A percentile compares a stretch with the other conserved stretches of the same genome.
Conservation (phyloP, 768 basidiomycete genomes). For the Lanmaoa rubissima region DNA sequence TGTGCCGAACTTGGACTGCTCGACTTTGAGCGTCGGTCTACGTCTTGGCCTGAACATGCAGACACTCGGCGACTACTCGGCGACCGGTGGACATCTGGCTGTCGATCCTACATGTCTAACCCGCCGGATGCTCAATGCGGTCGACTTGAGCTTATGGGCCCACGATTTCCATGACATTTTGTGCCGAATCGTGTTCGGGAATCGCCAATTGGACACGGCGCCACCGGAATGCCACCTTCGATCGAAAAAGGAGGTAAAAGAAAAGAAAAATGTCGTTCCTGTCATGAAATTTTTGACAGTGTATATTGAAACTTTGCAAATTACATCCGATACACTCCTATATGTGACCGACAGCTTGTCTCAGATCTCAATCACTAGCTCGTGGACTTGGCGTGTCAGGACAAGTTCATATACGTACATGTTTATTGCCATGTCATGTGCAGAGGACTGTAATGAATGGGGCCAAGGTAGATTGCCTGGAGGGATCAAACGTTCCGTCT, state of each 20-base stretch:
- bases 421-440: too few species aligned
- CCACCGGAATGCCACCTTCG: background rate
- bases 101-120: background rate
- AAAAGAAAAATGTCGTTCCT: background rate
- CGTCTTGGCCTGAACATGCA: too few species aligned
- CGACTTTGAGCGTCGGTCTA: too few species aligned
- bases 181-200: background rate
- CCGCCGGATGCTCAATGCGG: too few species aligned
- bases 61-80: too few species aligned
- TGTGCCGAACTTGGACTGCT: too few species aligned
- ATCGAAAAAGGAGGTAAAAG: conserved; percentile 1
- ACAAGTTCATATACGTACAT: background rate
- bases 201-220: conserved; percentile 9
- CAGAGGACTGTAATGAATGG: too few species aligned
- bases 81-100: too few species aligned
- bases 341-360: background rate
- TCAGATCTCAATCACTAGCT: background rate
- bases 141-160: too few species aligned
- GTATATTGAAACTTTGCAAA: background rate
- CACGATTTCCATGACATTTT: too few species aligned
- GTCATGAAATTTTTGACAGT: background rate
- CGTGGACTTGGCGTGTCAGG: background rate
- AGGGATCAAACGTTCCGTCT: too few species aligned
- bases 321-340: background rate
- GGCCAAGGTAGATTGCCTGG: too few species aligned